Evolutionary conservation across 2,329 filamentous ascomycete species (phyloP).

Genomic region (Aspergillus texensis): DNA sequence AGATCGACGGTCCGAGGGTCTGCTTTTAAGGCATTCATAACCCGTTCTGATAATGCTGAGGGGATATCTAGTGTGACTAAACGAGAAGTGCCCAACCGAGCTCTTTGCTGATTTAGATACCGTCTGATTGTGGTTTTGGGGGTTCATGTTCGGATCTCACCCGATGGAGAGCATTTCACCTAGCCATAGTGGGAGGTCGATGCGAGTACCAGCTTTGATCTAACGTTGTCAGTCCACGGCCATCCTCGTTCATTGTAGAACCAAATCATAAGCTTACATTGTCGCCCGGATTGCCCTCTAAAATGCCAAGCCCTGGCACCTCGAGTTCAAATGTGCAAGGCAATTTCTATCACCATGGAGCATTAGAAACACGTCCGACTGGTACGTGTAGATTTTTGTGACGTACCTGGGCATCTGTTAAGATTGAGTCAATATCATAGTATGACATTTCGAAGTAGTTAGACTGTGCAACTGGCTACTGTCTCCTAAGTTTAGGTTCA

Average conservation of each 20-base stretch:
- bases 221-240: constrained; percentile 33
- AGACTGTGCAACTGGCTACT: background rate
- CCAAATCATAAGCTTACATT: constrained; percentile 46
- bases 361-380: constrained; percentile 16
- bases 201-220: constrained; percentile 77
- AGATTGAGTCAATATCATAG: constrained; percentile 51
- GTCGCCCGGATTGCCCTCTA: constrained; percentile 77
- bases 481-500: background rate
- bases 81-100: constrained; percentile 52
- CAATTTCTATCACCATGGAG: constrained; percentile 67
- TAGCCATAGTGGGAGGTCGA: constrained; percentile 90
- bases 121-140: background rate
- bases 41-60: constrained; percentile 71
- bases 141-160: constrained; percentile 34
- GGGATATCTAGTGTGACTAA: constrained; percentile 83
- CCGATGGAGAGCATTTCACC: constrained; percentile 76
- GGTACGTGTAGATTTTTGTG: background rate
- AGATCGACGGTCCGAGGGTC: constrained; percentile 85
- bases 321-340: constrained; percentile 94
- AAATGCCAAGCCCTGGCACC: constrained; percentile 81
- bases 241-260: background rate
- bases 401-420: constrained; percentile 48
- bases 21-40: constrained; percentile 87
- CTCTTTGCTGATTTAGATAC: constrained; percentile 26
- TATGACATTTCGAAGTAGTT: constrained; percentile 37